These are phyloP conservation scores for Tolypocladium inflatum DNA, from an alignment of 2,329 filamentous ascomycete species.

Conservation along the genomic window DNA sequence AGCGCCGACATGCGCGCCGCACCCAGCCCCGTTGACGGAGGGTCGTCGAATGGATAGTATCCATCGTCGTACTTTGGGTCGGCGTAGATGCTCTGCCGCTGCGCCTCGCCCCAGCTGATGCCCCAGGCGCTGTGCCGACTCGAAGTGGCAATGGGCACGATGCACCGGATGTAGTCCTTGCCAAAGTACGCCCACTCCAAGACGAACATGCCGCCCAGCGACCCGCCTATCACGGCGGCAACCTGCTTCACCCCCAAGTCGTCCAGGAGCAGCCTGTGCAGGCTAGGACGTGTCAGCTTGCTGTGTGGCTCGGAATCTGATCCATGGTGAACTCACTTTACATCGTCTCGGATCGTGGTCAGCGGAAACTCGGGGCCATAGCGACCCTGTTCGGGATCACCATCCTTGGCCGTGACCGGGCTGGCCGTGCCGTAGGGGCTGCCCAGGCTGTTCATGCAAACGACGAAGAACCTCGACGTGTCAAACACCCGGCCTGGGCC, in stretches of 20 bases:
- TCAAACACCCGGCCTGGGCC: conserved; percentile 74
- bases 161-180: conserved; percentile 69
- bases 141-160: conserved; percentile 79
- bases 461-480: conserved; percentile 71
- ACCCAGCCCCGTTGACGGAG: conserved; percentile 76
- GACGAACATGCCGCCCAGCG: conserved; percentile 85
- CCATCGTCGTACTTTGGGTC: conserved; percentile 98
- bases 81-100: conserved; percentile 89
- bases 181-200: conserved; percentile 89
- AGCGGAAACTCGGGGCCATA: conserved; percentile 96
- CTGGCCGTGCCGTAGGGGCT: conserved; percentile 84
- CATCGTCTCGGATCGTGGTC: conserved; percentile 91
- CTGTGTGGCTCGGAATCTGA: not conserved
- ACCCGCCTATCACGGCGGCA: conserved; percentile 72
- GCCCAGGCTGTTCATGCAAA: conserved; percentile 78
- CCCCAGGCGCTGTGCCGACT: conserved; percentile 82
- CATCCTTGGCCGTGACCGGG: conserved; percentile 80
- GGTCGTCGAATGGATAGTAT: conserved; percentile 83
- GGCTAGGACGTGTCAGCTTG: conserved; percentile 35
- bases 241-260: conserved; percentile 72
- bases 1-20: conserved; percentile 96
- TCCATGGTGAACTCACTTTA: conserved; percentile 54
- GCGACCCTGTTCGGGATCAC: conserved; percentile 59
- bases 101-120: conserved; percentile 84
- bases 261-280: conserved; percentile 73